Base-by-base conservation (phyloP, 257 asterid genomes). In the Penstemon barbatus region DNA sequence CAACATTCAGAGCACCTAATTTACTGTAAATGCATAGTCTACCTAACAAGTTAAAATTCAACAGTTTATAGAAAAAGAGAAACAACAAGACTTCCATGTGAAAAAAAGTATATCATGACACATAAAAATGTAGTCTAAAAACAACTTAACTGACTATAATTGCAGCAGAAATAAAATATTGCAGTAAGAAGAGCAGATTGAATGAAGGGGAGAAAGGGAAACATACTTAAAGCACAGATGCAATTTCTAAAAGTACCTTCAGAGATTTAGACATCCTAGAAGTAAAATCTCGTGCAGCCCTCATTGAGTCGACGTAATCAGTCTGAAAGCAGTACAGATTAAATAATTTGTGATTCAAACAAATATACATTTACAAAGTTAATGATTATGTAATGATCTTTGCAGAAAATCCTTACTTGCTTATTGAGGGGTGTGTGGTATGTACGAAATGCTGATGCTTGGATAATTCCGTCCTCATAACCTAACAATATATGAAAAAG, bases 391-490 rank as follows among this genome's bases (percentile, higher is more conserved):
- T 19, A 57, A 70, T 37, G 8, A 41, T 2, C 33, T 55, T 38
- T 5, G 2, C 18, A 39, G 36, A 33, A 12, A 36, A 40, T 12
- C 1, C 55, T 44, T 79, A 88, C 99, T 85, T 93, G 99, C 75
- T 90, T 90, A 80, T 90, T 93, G 41, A 93, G 95, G 57, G 99
- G 99, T 1, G 95, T 90, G 84, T 93, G 99, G 64, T 87, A 93
- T 43, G 99, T 90, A 70, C 97, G 92, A 80, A 93, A 93, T 41
- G 97, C 87, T 51, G 99, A 93, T 68, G 99, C 95, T 77, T 65
- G 81, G 70, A 93, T 87, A 58, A 90, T 69, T 62, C 92, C 99
- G 50, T 57, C 74, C 80, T 87, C 96, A 44, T 81, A 87, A 70
- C 96, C 99, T 93, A 84, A 59, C 6, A 75, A 77, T 48, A 72